These are phyloP conservation scores for Colletotrichum spaethianum DNA, from an alignment of 2,329 filamentous ascomycete species.

Conservation along the genomic window DNA sequence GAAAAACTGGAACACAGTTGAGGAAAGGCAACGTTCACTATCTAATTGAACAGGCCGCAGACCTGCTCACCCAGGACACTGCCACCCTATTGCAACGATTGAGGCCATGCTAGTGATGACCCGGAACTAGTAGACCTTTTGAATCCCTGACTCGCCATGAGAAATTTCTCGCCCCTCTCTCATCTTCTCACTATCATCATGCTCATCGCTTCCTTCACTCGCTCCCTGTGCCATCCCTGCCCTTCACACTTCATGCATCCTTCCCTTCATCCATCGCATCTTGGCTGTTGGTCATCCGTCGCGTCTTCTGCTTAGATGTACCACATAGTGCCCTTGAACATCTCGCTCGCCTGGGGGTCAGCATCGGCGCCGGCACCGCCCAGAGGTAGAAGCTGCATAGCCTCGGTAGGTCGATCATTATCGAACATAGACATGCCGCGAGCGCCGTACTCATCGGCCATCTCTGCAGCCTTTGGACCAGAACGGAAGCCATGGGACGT, in stretches of 20 bases:
- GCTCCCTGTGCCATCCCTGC: background rate
- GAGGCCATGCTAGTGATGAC: constrained; percentile 19
- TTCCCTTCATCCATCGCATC: background rate
- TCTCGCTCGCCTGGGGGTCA: constrained; percentile 44
- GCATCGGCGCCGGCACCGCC: constrained; percentile 43
- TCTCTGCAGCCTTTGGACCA: constrained; percentile 60
- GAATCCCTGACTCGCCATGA: background rate
- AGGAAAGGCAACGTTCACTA: constrained; percentile 33
- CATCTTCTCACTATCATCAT: background rate
- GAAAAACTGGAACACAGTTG: background rate
- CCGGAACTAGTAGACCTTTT: constrained; percentile 31
- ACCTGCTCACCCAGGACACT: constrained; percentile 5
- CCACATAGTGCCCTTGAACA: constrained; percentile 59
- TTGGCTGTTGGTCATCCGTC: background rate
- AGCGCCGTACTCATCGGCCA: constrained; percentile 55
- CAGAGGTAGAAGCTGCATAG: constrained; percentile 43
- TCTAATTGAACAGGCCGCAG: constrained; percentile 5
- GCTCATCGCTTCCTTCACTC: background rate
- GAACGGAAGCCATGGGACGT: constrained; percentile 60
- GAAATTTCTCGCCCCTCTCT: background rate
- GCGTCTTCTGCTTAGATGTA: constrained; percentile 52
- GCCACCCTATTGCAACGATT: constrained; percentile 17
- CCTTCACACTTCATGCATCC: background rate
- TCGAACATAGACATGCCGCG: constrained; percentile 51
- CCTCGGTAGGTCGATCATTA: constrained; percentile 25